Conservation (phyloP, 176 grass and related monocot species). For the Ampelocalamus luodianensis region DNA sequence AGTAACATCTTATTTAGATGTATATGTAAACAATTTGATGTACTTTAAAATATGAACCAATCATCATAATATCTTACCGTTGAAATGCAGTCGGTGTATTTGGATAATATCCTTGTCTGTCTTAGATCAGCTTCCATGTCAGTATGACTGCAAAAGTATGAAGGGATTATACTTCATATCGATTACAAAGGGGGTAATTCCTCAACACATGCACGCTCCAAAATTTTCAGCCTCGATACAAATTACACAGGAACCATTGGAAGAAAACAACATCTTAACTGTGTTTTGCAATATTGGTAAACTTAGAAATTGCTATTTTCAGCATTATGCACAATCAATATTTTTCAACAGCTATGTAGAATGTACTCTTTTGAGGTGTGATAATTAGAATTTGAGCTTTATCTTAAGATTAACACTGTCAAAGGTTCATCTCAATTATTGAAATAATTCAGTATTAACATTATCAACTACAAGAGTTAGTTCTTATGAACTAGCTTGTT, state of each 20-base stretch:
- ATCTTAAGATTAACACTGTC: not conserved
- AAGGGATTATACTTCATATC: not conserved
- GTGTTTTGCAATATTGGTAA: slow-evolving; percentile 4
- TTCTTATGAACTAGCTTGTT: not conserved
- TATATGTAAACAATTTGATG: not conserved
- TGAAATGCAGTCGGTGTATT: not conserved
- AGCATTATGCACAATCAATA: not conserved
- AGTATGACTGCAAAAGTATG: not conserved
- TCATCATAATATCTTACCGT: not conserved
- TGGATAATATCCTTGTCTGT: not conserved
- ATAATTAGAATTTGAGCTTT: slow-evolving; percentile 7
- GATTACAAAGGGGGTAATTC: not conserved
- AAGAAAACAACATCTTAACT: slow-evolving; percentile 3
- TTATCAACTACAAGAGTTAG: not conserved
- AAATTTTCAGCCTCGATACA: not conserved
- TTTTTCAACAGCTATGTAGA: not conserved
- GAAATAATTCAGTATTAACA: not conserved
- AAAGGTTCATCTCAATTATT: slow-evolving; percentile 10
- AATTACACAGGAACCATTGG: not conserved
- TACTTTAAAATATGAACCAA: not conserved
- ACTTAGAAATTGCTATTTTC: not conserved
- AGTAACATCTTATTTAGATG: not conserved
- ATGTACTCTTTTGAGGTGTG: not conserved
- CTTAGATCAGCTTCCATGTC: not conserved
- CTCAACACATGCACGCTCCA: not conserved